Conservation (phyloP, 495 filamentous ascomycete genomes). For the Aspergillus cristatus region DNA sequence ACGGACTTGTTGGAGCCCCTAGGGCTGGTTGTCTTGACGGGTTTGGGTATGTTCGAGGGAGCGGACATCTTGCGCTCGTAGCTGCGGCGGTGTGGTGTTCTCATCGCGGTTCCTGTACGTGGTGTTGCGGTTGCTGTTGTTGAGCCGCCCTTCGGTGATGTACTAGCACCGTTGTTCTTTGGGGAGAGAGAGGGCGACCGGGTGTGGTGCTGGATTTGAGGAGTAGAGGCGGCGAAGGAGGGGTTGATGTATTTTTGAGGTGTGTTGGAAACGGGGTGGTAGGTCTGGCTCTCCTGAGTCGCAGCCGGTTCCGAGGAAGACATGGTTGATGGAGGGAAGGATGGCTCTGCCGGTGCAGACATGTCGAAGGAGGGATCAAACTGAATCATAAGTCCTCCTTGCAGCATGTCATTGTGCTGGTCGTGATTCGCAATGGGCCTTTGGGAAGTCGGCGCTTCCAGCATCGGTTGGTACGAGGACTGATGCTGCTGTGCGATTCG, state of each 20-base stretch:
- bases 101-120: constrained; percentile 5
- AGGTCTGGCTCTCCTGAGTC: constrained; percentile 9
- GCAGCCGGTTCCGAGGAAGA: constrained; percentile 9
- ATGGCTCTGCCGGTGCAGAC: constrained; percentile 17
- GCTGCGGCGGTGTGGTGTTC: constrained; percentile 20
- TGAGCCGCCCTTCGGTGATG: constrained; percentile 18
- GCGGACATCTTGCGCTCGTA: constrained; percentile 31
- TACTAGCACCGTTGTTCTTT: constrained; percentile 3
- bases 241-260: constrained; percentile 22
- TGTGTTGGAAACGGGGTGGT: constrained; percentile 12
- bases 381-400: constrained; percentile 41
- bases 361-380: constrained; percentile 32
- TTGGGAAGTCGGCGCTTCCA: constrained; percentile 26
- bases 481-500: constrained; percentile 29
- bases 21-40: constrained; percentile 24
- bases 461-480: constrained; percentile 27
- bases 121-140: constrained; percentile 9
- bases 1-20: constrained; percentile 28
- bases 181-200: constrained; percentile 36
- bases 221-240: constrained; percentile 18
- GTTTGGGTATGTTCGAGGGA: constrained; percentile 27
- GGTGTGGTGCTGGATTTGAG: constrained; percentile 14
- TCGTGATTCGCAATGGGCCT: constrained; percentile 20
- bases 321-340: constrained; percentile 22
- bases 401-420: constrained; percentile 30